These are phyloP conservation scores for Barnettozyma californica DNA, from an alignment of 805 yeast genomes.

Conservation along the genomic window DNA sequence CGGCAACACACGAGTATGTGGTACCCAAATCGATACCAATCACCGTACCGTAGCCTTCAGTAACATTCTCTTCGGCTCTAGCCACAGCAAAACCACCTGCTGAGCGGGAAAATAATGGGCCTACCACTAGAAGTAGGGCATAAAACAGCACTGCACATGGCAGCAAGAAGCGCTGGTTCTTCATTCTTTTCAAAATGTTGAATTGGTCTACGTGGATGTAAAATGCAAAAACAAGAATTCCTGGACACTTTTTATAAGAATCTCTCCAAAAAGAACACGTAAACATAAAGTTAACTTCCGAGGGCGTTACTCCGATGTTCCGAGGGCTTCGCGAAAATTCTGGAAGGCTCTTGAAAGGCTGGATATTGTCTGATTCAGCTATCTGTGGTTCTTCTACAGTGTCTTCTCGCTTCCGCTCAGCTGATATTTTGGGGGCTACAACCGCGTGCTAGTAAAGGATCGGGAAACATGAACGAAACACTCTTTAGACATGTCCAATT, in stretches of 20 bases:
- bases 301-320: not conserved
- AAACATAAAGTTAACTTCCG: not conserved
- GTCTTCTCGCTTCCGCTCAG: too few relatives aligned
- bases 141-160: slow-evolving; percentile 30
- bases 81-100: slow-evolving; percentile 20
- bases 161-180: slow-evolving; percentile 27
- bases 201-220: not conserved
- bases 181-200: slow-evolving; percentile 8
- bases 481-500: slow-evolving; percentile 22
- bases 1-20: slow-evolving; percentile 95
- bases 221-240: not conserved
- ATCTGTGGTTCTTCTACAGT: too few relatives aligned
- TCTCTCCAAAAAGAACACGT: slow-evolving; percentile 1
- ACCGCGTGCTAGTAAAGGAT: too few relatives aligned
- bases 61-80: slow-evolving; percentile 26
- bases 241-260: not conserved
- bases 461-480: slow-evolving; percentile 1
- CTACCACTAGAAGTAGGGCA: slow-evolving; percentile 24
- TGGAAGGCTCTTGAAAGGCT: slow-evolving; percentile 1
- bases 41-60: slow-evolving; percentile 55
- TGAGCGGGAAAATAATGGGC: slow-evolving; percentile 17
- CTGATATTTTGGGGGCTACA: too few relatives aligned
- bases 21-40: slow-evolving; percentile 97
- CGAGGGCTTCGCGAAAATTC: slow-evolving; percentile 1
- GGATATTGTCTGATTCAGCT: too few relatives aligned